Base-by-base conservation (phyloP, 2,329 filamentous ascomycete species). In the Zasmidium citrigriseum region DNA sequence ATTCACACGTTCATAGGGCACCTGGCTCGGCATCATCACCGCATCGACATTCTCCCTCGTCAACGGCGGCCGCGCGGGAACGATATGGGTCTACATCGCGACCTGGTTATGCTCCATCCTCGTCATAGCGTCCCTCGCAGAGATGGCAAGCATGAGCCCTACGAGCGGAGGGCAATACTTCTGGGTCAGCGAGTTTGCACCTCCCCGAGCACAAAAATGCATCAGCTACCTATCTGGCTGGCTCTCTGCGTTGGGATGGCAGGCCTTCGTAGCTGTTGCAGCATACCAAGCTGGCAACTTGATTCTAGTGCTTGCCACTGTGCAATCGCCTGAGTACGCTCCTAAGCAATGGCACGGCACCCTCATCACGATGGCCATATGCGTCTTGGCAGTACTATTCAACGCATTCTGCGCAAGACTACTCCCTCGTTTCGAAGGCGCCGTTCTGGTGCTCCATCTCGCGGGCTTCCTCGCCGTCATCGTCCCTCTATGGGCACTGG, bases 361-460 rank as follows among this genome's bases (percentile, higher is more conserved):
- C 7, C 34, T 41, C 5, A 41, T 41, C 7, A 41, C 34, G 5
- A 41, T 41, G 57, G 34, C 34, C 34, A 41, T 41, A 4, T 41
- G 34, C 34, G 34, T 41, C 5, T 41, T 41, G 34, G 34, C 34
- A 4, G 34, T 41, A 4, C 34, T 41, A 4, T 41, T 41, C 34
- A 60, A 63, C 46, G 62, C 62, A 16, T 61, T 56, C 49, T 57
- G 54, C 24, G 76, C 75, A 2, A 73, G 72, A 44, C 64, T 77
- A 2, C 54, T 70, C 5, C 68, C 67, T 14, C 55, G 58, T 21
- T 54, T 70, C 38, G 81, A 84, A 67, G 77, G 76, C 0, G 58
- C 60, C 12, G 65, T 65, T 41, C 60, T 73, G 46, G 46, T 69
- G 29, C 47, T 67, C 9, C 69, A 73, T 52, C 38, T 68, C n/a